These are phyloP conservation scores for Nothopassalora personata DNA, from an alignment of 2,329 filamentous ascomycete genomes.

Conservation along the genomic window DNA sequence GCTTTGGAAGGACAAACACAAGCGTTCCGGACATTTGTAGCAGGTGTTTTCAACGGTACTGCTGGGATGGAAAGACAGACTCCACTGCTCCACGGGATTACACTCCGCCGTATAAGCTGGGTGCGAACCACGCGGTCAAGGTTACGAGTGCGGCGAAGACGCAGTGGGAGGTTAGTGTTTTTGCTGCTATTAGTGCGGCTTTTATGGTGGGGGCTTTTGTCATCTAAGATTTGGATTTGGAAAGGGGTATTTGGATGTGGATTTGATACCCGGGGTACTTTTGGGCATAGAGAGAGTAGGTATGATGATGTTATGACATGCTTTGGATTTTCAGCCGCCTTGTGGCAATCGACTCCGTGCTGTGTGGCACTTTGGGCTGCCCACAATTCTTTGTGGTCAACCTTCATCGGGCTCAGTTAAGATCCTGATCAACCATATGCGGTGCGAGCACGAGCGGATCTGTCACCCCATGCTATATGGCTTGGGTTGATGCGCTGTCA, in stretches of 20 bases:
- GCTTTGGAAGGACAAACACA: constrained; percentile 65
- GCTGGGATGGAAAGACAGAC: constrained; percentile 78
- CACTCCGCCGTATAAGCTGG: constrained; percentile 26
- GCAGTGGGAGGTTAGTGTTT: neutral
- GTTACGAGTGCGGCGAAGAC: constrained; percentile 9
- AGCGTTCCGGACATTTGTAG: constrained; percentile 65
- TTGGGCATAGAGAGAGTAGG: neutral
- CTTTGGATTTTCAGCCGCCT: too few species aligned
- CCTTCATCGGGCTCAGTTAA: too few species aligned
- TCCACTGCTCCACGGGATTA: constrained; percentile 20
- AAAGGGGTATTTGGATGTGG: neutral
- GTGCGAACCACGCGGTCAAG: constrained; percentile 6
- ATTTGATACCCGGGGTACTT: neutral
- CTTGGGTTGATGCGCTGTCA: too few species aligned
- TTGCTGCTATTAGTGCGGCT: neutral
- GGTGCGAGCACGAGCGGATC: too few species aligned
- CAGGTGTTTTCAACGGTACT: constrained; percentile 74
- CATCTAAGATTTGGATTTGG: neutral
- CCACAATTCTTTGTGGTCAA: too few species aligned
- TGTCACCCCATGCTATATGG: too few species aligned
- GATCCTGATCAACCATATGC: too few species aligned
- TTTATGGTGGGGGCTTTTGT: neutral
- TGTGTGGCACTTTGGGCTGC: too few species aligned
- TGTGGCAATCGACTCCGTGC: too few species aligned
- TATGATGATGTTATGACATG: too few species aligned